These are phyloP conservation scores for Striga asiatica DNA, from an alignment of 257 asterid species.

Conservation along the genomic window DNA sequence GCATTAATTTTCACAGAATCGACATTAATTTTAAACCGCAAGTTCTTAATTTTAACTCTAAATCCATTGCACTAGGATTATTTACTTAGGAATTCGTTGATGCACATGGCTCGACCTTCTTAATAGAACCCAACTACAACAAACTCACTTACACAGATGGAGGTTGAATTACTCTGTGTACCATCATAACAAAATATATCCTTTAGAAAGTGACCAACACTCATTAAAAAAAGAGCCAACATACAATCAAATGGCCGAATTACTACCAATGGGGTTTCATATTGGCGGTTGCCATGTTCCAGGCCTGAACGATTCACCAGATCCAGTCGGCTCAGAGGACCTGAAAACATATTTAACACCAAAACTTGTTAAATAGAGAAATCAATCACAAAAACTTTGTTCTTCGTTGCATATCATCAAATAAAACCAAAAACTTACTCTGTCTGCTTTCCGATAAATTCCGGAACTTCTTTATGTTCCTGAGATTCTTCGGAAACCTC, in stretches of 20 bases:
- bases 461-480: conserved; percentile 22
- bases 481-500: conserved; percentile 20
- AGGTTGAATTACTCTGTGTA: too few species aligned
- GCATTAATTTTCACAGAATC: too few species aligned
- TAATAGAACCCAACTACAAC: background rate
- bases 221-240: background rate
- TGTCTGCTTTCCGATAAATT: conserved; percentile 17
- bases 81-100: too few species aligned
- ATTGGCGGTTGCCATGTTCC: conserved; percentile 96
- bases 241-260: too few species aligned
- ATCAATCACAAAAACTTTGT: background rate
- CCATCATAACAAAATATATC: background rate
- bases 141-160: background rate
- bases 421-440: conserved; percentile 27
- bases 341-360: conserved; percentile 30
- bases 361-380: background rate
- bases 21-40: too few species aligned
- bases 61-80: too few species aligned
- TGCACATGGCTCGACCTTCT: too few species aligned
- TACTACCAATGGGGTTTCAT: conserved; percentile 19
- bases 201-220: background rate
- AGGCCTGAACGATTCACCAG: conserved; percentile 77
- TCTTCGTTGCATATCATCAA: background rate
- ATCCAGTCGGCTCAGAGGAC: conserved; percentile 76
- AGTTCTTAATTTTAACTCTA: too few species aligned